Conservation (phyloP, 768 basidiomycete genomes). For the Chiua virens region DNA sequence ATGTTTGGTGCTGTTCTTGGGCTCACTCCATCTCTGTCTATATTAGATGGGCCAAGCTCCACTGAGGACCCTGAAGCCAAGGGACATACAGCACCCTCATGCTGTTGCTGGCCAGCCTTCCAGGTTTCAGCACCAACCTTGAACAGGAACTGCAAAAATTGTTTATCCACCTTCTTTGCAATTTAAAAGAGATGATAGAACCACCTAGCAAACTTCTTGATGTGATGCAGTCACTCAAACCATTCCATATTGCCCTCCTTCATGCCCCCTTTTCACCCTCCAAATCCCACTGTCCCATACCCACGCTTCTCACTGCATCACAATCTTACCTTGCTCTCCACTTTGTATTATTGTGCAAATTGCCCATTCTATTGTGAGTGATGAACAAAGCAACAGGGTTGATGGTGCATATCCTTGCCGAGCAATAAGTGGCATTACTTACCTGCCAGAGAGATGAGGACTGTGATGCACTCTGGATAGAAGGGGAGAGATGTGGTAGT, state of each 20-base stretch:
- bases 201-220: constrained; percentile 65
- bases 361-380: constrained; percentile 62
- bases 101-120: constrained; percentile 53
- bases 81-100: constrained; percentile 66
- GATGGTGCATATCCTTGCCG: constrained; percentile 51
- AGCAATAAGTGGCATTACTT: constrained; percentile 56
- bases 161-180: constrained; percentile 57
- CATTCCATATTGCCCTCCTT: constrained; percentile 68
- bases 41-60: constrained; percentile 8
- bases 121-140: constrained; percentile 51
- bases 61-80: constrained; percentile 23
- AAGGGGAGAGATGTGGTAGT: constrained; percentile 66
- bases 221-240: constrained; percentile 72
- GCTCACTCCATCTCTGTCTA: constrained; percentile 41
- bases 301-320: constrained; percentile 68
- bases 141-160: constrained; percentile 52
- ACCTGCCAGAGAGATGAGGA: constrained; percentile 60
- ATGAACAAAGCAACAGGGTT: constrained; percentile 58
- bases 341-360: constrained; percentile 66
- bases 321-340: constrained; percentile 76
- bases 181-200: constrained; percentile 56
- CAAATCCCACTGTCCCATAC: constrained; percentile 55
- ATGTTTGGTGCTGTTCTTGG: constrained; percentile 70
- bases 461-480: constrained; percentile 75
- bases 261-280: constrained; percentile 62